Conservation (phyloP, 1,284 basidiomycete genomes). For the Ustilago esculenta region DNA sequence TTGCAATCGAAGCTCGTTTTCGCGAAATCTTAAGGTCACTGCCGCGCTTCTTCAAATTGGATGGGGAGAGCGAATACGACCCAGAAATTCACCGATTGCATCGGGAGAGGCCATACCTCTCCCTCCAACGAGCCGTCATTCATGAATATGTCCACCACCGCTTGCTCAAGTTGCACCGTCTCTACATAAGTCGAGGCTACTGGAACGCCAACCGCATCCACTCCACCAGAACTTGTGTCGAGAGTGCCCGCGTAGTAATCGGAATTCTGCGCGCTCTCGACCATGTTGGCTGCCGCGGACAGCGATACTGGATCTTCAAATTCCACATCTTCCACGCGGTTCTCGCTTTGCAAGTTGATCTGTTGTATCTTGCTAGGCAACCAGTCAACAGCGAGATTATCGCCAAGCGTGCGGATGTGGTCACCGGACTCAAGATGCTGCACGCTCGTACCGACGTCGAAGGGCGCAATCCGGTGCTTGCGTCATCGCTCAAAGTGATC, state of each 20-base stretch:
- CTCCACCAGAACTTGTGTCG: slow-evolving; percentile 53
- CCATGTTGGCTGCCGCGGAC: slow-evolving; percentile 26
- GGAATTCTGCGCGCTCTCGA: slow-evolving; percentile 32
- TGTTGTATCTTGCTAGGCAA: slow-evolving; percentile 34
- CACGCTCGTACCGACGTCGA: slow-evolving; percentile 42
- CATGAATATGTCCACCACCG: slow-evolving; percentile 57
- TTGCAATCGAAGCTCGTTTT: slow-evolving; percentile 51
- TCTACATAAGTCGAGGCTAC: slow-evolving; percentile 55
- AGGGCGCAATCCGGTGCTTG: slow-evolving; percentile 37
- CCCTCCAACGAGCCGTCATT: slow-evolving; percentile 51
- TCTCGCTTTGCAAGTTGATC: slow-evolving; percentile 41
- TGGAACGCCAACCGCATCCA: slow-evolving; percentile 54
- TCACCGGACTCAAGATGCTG: slow-evolving; percentile 45
- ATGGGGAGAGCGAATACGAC: slow-evolving; percentile 54
- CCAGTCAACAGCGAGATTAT: slow-evolving; percentile 39
- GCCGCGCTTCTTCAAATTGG: slow-evolving; percentile 51
- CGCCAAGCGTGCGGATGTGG: slow-evolving; percentile 38
- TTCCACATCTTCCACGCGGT: slow-evolving; percentile 50
- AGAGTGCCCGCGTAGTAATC: slow-evolving; percentile 44
- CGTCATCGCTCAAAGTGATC: slow-evolving; percentile 49
- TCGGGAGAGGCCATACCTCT: slow-evolving; percentile 53
- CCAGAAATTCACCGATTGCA: slow-evolving; percentile 51
- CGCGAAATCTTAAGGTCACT: slow-evolving; percentile 41
- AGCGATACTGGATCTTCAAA: slow-evolving; percentile 45
- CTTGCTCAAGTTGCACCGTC: slow-evolving; percentile 56